Percentiles rank a stretch among this genome's conserved stretches.
Evolutionary conservation across 495 filamentous ascomycete species (phyloP).

Genomic region (Hypoxylon fuscum): DNA sequence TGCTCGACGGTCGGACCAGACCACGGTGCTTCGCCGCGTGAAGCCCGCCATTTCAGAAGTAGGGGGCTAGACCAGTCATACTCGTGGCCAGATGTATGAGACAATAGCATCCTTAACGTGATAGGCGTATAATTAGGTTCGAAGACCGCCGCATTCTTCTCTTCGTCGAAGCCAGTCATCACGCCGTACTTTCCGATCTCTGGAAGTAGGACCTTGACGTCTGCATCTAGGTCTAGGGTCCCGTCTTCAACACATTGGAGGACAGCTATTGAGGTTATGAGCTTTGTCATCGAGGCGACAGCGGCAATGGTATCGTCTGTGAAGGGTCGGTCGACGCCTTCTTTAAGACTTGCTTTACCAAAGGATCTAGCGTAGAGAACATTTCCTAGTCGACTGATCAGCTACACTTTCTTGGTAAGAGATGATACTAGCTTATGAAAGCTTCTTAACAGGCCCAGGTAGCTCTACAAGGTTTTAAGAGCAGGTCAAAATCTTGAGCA

Average conservation of each 20-base stretch:
- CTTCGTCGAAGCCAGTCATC: constrained; percentile 50
- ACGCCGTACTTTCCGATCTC: constrained; percentile 52
- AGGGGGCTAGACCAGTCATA: constrained; percentile 55
- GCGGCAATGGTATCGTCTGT: constrained; percentile 61
- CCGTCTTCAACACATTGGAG: constrained; percentile 62
- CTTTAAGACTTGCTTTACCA: constrained; percentile 21
- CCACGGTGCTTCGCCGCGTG: constrained; percentile 21
- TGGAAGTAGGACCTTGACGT: constrained; percentile 51
- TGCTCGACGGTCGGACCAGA: constrained; percentile 34
- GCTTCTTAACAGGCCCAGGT: too few species aligned
- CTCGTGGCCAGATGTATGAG: constrained; percentile 57
- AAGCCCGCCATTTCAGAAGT: constrained; percentile 48
- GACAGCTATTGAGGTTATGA: constrained; percentile 55
- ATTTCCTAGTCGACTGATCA: constrained; percentile 22
- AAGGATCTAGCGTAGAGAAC: constrained; percentile 30
- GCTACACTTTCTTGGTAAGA: background rate
- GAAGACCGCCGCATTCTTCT: constrained; percentile 39
- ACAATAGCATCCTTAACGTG: constrained; percentile 57
- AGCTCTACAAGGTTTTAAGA: background rate
- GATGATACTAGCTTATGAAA: too few species aligned
- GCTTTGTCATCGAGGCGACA: constrained; percentile 65
- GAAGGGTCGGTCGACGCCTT: constrained; percentile 36
- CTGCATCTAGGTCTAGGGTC: constrained; percentile 51
- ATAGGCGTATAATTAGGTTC: constrained; percentile 44
- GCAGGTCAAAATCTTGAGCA: too few species aligned